Evolutionary conservation across 106 monocot species (phyloP).

Genomic region (Posidonia australis): DNA sequence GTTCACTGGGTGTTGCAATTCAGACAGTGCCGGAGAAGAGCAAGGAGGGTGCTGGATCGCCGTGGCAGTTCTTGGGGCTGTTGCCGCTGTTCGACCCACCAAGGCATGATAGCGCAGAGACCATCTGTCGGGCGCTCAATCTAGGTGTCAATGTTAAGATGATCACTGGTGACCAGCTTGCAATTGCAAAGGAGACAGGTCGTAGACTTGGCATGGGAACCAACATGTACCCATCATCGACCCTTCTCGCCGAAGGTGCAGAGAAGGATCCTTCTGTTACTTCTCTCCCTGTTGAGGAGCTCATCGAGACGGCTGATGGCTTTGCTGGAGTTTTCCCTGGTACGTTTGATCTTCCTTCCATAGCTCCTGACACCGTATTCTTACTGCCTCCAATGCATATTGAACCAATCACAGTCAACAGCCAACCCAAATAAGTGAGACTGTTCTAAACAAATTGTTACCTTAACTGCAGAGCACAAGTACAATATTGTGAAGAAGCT

Average conservation of each 20-base stretch:
- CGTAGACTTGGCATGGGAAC: slow-evolving; percentile 20
- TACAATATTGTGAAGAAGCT: slow-evolving; percentile 23
- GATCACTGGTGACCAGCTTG: slow-evolving; percentile 19
- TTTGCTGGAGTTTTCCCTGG: slow-evolving; percentile 21
- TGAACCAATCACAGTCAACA: too few relatives aligned
- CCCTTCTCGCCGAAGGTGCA: slow-evolving; percentile 3
- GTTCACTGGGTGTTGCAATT: slow-evolving; percentile 34
- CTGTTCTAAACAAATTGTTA: too few relatives aligned
- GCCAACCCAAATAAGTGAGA: too few relatives aligned
- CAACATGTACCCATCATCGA: slow-evolving; percentile 16
- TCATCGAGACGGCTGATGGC: slow-evolving; percentile 19
- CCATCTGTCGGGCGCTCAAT: slow-evolving; percentile 16
- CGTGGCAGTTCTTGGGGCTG: slow-evolving; percentile 17
- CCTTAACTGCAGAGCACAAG: slow-evolving; percentile 17
- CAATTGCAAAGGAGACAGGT: slow-evolving; percentile 24
- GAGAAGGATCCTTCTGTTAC: neutral
- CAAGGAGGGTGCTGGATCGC: slow-evolving; percentile 20
- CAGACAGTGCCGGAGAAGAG: slow-evolving; percentile 38
- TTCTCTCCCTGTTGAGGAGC: slow-evolving; percentile 11
- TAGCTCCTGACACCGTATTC: too few relatives aligned
- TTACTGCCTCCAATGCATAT: too few relatives aligned
- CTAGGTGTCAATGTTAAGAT: slow-evolving; percentile 21
- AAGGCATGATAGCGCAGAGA: slow-evolving; percentile 18
- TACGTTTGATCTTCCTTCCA: neutral
- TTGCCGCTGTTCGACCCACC: slow-evolving; percentile 17